A percentile compares a stretch with the other conserved stretches of the same genome.
Evolutionary conservation across 2,329 filamentous ascomycete genomes (phyloP).

Genomic region (Lojkania enalia): DNA sequence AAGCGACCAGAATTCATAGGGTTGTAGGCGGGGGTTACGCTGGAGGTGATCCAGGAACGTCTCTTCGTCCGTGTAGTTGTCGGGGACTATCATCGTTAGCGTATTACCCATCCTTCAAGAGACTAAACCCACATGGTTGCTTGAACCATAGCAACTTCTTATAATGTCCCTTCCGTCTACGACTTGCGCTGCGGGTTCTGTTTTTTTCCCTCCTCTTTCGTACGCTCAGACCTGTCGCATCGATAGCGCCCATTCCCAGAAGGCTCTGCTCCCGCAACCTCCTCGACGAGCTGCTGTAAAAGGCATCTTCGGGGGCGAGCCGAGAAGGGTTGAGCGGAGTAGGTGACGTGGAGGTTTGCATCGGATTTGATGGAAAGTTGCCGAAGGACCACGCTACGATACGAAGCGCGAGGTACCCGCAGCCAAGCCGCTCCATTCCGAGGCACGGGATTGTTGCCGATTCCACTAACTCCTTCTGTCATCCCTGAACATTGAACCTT

Average conservation of each 20-base stretch:
- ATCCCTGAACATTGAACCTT: too few relatives aligned
- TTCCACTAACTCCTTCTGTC: too few relatives aligned
- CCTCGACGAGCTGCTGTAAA: constrained; percentile 66
- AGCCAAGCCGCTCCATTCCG: too few relatives aligned
- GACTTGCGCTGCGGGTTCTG: constrained; percentile 65
- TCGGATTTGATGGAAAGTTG: too few relatives aligned
- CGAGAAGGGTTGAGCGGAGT: constrained; percentile 45
- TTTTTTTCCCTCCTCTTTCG: constrained; percentile 55
- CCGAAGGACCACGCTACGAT: too few relatives aligned
- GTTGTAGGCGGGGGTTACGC: constrained; percentile 87
- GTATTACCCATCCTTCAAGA: not conserved
- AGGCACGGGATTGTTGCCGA: too few relatives aligned
- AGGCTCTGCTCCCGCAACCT: constrained; percentile 19
- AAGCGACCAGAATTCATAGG: constrained; percentile 97
- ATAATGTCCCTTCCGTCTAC: constrained; percentile 74
- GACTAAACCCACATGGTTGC: constrained; percentile 71
- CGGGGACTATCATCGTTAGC: constrained; percentile 67
- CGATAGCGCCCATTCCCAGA: constrained; percentile 18
- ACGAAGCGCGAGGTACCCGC: too few relatives aligned
- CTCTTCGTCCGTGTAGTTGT: constrained; percentile 97
- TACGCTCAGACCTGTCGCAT: constrained; percentile 19
- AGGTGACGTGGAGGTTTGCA: constrained; percentile 7
- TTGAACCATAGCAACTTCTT: constrained; percentile 99
- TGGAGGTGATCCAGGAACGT: constrained; percentile 97
- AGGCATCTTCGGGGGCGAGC: constrained; percentile 84